phyloP scores from a whole-genome alignment of 495 filamentous ascomycete genomes.

The Jackrogersella minutella region DNA sequence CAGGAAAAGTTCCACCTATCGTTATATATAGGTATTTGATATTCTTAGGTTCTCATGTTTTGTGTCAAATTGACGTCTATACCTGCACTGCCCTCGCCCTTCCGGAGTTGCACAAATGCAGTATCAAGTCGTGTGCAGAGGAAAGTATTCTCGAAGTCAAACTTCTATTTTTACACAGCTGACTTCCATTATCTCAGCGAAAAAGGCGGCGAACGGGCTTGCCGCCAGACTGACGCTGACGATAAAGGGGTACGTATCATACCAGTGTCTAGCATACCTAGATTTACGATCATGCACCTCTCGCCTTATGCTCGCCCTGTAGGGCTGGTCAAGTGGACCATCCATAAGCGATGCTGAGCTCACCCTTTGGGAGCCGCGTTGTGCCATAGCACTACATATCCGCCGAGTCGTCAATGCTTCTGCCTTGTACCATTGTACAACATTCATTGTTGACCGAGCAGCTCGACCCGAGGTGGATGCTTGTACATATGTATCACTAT shows the following conservation, averaged over 20 bases:
- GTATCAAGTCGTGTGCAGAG: neutral
- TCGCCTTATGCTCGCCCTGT: conserved; percentile 12
- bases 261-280: too few species aligned
- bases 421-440: conserved; percentile 7
- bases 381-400: neutral
- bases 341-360: conserved; percentile 1
- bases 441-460: conserved; percentile 11
- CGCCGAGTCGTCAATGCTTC: neutral
- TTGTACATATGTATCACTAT: neutral
- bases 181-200: neutral
- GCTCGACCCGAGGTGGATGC: neutral
- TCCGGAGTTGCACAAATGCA: neutral
- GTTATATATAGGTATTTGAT: neutral
- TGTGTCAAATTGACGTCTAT: neutral
- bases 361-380: conserved; percentile 10
- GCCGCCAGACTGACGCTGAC: conserved; percentile 25
- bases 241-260: conserved; percentile 2
- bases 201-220: neutral
- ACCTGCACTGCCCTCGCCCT: neutral
- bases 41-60: neutral
- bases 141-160: neutral
- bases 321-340: conserved; percentile 23
- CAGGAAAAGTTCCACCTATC: neutral
- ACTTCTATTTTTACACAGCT: conserved; percentile 10
- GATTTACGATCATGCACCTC: conserved; percentile 6